Evolutionary conservation across 768 basidiomycete genomes (phyloP), one percentile per base, ranked within the genome.

Genomic region (Sporobolomyces roseus): DNA sequence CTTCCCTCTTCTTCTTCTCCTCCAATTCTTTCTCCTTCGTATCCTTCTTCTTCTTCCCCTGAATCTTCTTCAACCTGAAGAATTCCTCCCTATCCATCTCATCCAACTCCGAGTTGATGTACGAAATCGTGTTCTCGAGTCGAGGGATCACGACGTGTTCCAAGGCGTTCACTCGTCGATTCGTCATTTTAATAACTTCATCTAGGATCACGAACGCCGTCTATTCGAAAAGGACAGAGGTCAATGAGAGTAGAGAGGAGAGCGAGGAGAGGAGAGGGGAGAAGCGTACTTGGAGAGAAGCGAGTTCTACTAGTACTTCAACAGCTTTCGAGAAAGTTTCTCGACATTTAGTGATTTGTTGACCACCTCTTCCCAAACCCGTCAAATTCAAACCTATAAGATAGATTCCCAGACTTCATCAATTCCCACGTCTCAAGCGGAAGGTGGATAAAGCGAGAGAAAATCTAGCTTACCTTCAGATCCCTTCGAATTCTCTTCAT

Each of bases 171-270:
- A 99, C 96, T 71, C 96, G 87, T 59, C 96, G 89, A 79, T 98
- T 99, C 43, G 96, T 98, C n/a, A 93, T 92, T 53, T 91, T 89
- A 76, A 99, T 99, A 68, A 98, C 96, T 80, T 98, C 96, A 79
- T 99, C 96, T 43, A 99, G 85, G 74, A 98, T 97, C 65, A 88
- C 94, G 81, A 99, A 99, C 7, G 96, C 96, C 0, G 96, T 98
- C 45, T 46, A 23, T 7, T 14, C 81, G 98, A 89, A 12, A 33
- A 16, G 32, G 21, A 36, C 2, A 5, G 30, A 19, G 17, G 41
- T 13, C 38, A 43, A 27, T 27, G 52, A 33, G 36, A 16, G 30
- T 13, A 29, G 27, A 48, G 43, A 49, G 36, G 46, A 13, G 35
- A 30, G 43, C 23, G 38, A 41, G 23, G 19, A 51, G 35, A n/a